Percentiles rank a stretch among this genome's conserved stretches.
Conservation (phyloP, 305 asterid genomes). For the Ruellia speciosa region DNA sequence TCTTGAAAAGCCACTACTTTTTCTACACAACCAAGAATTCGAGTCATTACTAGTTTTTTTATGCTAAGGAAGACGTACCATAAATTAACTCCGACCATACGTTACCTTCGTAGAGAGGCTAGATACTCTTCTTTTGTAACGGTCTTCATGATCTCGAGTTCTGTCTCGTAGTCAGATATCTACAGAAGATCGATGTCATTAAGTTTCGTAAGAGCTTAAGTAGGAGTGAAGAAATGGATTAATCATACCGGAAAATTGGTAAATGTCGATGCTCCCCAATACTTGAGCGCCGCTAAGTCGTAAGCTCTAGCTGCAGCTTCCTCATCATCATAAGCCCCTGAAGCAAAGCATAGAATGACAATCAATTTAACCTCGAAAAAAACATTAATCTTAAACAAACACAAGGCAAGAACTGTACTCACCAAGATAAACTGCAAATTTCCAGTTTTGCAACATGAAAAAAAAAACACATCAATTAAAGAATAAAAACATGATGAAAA, state of each 20-base stretch:
- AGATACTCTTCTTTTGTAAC: slow-evolving; percentile 74
- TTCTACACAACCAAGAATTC: slow-evolving; percentile 25
- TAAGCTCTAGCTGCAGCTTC: slow-evolving; percentile 77
- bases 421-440: slow-evolving; percentile 67
- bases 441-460: slow-evolving; percentile 9
- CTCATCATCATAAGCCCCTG: slow-evolving; percentile 66
- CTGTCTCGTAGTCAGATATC: slow-evolving; percentile 58
- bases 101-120: slow-evolving; percentile 66
- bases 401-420: slow-evolving; percentile 20
- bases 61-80: background rate
- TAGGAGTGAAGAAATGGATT: background rate
- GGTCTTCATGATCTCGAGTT: slow-evolving; percentile 55
- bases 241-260: slow-evolving; percentile 60
- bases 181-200: slow-evolving; percentile 19
- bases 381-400: background rate
- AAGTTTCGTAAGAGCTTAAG: slow-evolving; percentile 10
- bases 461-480: background rate
- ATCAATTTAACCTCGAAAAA: too few species aligned
- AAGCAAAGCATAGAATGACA: slow-evolving; percentile 9
- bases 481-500: background rate
- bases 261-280: slow-evolving; percentile 63
- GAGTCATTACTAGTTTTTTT: background rate
- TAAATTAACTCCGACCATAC: too few species aligned
- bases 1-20: slow-evolving; percentile 72
- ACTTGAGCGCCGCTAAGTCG: slow-evolving; percentile 70